Evolutionary conservation across 805 yeast genomes (phyloP).

Genomic region (Kuraishia borneana): DNA sequence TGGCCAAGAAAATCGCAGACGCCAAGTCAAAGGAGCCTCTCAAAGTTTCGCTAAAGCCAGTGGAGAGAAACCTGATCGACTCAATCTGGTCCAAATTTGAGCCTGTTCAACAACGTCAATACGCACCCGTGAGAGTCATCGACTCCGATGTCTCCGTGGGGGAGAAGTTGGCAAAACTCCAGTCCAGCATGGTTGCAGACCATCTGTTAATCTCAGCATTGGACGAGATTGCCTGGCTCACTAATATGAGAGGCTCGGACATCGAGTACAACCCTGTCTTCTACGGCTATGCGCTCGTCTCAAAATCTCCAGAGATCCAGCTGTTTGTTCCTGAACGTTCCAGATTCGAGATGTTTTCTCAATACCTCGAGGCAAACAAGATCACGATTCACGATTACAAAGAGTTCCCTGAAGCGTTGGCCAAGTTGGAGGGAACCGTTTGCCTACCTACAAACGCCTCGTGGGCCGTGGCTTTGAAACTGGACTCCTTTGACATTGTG

Average conservation of each 20-base stretch:
- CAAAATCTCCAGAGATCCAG: conserved; percentile 17
- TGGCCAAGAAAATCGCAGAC: conserved; percentile 13
- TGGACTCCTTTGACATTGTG: conserved; percentile 25
- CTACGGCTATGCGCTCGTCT: conserved; percentile 49
- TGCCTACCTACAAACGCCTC: conserved; percentile 49
- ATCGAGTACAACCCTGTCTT: conserved; percentile 83
- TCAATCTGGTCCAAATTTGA: conserved; percentile 45
- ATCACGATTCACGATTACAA: conserved; percentile 32
- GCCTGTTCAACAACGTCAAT: conserved; percentile 45
- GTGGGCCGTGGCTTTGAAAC: conserved; percentile 53
- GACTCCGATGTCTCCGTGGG: conserved; percentile 55
- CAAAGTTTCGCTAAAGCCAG: conserved; percentile 29
- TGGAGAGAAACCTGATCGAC: conserved; percentile 37
- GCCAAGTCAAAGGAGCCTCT: conserved; percentile 12
- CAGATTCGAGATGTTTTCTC: conserved; percentile 24
- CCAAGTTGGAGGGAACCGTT: conserved; percentile 9
- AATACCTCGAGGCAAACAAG: conserved; percentile 29
- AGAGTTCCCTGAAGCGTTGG: conserved; percentile 32
- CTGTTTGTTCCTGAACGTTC: conserved; percentile 30
- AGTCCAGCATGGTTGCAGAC: conserved; percentile 29
- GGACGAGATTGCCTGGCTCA: conserved; percentile 43
- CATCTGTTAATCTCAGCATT: conserved; percentile 25
- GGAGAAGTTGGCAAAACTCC: conserved; percentile 8
- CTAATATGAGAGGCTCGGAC: conserved; percentile 49
- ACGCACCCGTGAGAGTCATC: conserved; percentile 38